Base-by-base conservation (phyloP, 257 asterid species). In the Solanum peruvianum region DNA sequence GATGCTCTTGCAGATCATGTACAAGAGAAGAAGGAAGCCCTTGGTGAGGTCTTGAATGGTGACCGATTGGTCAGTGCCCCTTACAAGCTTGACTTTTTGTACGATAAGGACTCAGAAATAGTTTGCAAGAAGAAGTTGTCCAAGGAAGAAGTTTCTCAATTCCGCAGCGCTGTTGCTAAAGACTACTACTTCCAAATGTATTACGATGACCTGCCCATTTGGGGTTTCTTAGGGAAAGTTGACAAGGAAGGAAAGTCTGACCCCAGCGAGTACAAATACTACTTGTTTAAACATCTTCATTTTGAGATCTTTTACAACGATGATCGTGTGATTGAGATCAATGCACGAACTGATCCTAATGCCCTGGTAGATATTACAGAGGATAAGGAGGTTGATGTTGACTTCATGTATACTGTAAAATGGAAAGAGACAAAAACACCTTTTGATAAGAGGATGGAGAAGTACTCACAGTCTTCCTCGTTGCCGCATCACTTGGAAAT, bases 361-460 rank as follows among this genome's bases (percentile, higher is more conserved):
- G 88, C 88, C 78, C 86, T 89, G 44, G 85, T 89, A 47, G 89
- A 89, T 67, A 71, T 89, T 14, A 89, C 91, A 16, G 90, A 85
- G 76, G 91, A 87, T 73, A 89, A 89, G 11, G 90, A 85, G 80
- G 89, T 82, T 25, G 89, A 89, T 85, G 88, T 88, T 23, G 91
- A 89, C 23, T 89, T 89, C 86, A 70, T 83, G 86, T 89, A 89
- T 64, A 52, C 88, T 72, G 91, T 87, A 10, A 89, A 89, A 89
- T 89, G 91, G 91, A 87, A 87, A 82, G 91, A 85, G 86, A 87
- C 91, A 10, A 83, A 70, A 62, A 89, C 35, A 13, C 83, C 86
- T 35, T 89, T 89, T 39, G 90, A 89, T 39, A 89, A 89, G 76
- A 89, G 91, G 88, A 89, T 89, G 91, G 91, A 89, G 69, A 89